Evolutionary conservation across 176 grass and related monocot genomes (phyloP), one percentile per base, ranked within the genome.

Genomic region (Melocanna baccifera): DNA sequence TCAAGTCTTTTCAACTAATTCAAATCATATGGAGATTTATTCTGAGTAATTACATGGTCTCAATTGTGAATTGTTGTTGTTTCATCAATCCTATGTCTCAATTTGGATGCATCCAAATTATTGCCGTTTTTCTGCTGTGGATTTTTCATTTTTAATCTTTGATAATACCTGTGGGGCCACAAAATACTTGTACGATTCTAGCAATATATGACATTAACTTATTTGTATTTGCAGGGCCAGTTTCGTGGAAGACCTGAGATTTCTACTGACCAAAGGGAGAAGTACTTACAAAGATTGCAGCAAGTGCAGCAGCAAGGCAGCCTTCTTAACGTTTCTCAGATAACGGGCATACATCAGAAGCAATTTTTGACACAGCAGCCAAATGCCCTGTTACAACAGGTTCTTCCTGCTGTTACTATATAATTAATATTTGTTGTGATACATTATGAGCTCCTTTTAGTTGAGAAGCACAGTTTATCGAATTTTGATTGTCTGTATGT

Each of bases 321-420:
- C 65, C 80, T 90, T 82, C 72, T 90, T 88, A 94, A 75, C 39
- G 71, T 74, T 67, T 84, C 93, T 83, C 81, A 85, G 73, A 77
- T 88, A 68, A 66, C 91, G 26, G 80, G 89, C 76, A 83, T 83
- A 39, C 96, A 79, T 85, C 96, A 92, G 83, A 99, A 96, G 81
- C 97, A 90, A 36, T 94, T 96, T 86, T 63, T 91, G 0, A 30
- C 93, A 53, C 93, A 96, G 79, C 97, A 90, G 71, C 81, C 89
- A 82, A 99, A 92, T 75, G 62, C 92, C 62, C 91, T 99, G 69
- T 71, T 99, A 85, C 97, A 91, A 84, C 97, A 96, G 91, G 96
- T 96, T 57, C 23, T 62, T 85, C 56, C 57, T 61, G 62, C 34
- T 41, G 4, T 66, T 83, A 72, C 61, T 47, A 69, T 23, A 76